A percentile compares a stretch with the other conserved stretches of the same genome.
These are phyloP conservation scores for Rhizophagus sp. DNA, from an alignment of 192 early-diverging fungal species.

Conservation along the genomic window DNA sequence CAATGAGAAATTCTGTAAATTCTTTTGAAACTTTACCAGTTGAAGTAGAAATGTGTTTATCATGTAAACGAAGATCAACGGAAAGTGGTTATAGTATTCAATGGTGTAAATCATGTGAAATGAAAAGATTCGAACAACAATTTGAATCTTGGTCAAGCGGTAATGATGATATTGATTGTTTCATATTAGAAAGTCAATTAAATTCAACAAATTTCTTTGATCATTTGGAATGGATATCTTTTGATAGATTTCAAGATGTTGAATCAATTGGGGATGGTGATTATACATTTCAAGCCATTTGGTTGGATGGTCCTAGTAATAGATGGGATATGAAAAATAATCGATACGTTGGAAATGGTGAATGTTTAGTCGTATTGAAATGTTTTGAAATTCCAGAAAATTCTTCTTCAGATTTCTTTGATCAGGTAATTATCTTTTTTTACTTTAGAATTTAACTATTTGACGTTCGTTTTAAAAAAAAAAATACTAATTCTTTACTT, in stretches of 20 bases:
- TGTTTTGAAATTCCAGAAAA: slow-evolving; percentile 7
- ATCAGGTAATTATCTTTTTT: too few species aligned
- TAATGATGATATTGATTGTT: slow-evolving; percentile 15
- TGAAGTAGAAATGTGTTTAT: neutral
- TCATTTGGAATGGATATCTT: slow-evolving; percentile 24
- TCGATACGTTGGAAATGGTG: neutral
- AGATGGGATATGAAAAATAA: neutral
- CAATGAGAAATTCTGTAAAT: too few species aligned
- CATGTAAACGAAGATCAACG: neutral
- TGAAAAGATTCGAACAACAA: neutral
- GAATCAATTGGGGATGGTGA: neutral
- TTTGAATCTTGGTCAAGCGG: slow-evolving; percentile 25
- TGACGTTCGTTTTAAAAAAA: too few species aligned
- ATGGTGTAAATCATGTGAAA: slow-evolving; percentile 24
- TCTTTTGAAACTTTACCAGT: neutral
- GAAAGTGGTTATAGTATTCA: slow-evolving; percentile 3
- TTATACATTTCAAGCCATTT: slow-evolving; percentile 5
- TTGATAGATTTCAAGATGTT: slow-evolving; percentile 15
- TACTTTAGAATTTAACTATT: too few species aligned
- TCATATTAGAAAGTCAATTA: slow-evolving; percentile 17
- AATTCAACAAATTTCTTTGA: neutral
- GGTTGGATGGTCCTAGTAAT: slow-evolving; percentile 1
- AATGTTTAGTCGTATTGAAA: slow-evolving; percentile 11
- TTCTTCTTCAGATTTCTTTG: neutral
- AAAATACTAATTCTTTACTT: too few species aligned